Percentiles rank a stretch among this genome's conserved stretches.
Evolutionary conservation across 192 early-diverging fungal species (phyloP).

Genomic region (Umbelopsis ramanniana): DNA sequence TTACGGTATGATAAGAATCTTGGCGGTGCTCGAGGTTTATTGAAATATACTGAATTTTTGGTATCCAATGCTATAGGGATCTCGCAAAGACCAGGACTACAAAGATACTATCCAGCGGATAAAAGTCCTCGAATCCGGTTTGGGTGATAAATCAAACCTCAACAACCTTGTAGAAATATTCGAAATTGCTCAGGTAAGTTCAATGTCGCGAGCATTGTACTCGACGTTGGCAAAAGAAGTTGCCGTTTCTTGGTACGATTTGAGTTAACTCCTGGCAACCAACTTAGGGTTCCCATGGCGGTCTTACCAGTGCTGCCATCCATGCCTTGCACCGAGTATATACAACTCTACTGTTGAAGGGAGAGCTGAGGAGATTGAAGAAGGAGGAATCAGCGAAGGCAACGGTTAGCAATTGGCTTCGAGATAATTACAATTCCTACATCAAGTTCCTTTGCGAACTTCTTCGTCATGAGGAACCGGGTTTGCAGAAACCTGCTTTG

Average conservation of each 20-base stretch:
- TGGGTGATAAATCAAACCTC: constrained; percentile 71
- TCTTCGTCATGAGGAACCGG: constrained; percentile 64
- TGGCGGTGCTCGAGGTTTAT: not conserved
- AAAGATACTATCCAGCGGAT: constrained; percentile 42
- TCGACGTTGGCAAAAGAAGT: not conserved
- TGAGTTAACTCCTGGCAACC: not conserved
- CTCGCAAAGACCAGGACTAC: constrained; percentile 11
- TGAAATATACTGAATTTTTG: not conserved
- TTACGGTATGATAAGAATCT: not conserved
- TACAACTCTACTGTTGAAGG: constrained; percentile 48
- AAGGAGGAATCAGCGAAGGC: constrained; percentile 43
- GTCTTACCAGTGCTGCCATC: constrained; percentile 70
- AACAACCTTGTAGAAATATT: constrained; percentile 76
- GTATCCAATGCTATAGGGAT: constrained; percentile 3
- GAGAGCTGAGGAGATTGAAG: constrained; percentile 51
- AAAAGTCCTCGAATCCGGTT: constrained; percentile 62
- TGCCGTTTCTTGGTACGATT: not conserved
- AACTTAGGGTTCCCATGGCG: constrained; percentile 47
- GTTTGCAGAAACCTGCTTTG: constrained; percentile 75
- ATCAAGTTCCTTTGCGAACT: constrained; percentile 54
- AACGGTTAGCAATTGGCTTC: constrained; percentile 75
- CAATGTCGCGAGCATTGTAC: not conserved
- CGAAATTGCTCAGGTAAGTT: constrained; percentile 53
- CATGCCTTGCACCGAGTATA: constrained; percentile 78
- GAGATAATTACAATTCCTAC: constrained; percentile 77